A percentile compares a stretch with the other conserved stretches of the same genome.
Evolutionary conservation across 495 filamentous ascomycete genomes (phyloP).

Genomic region (Usnea hakonensis): DNA sequence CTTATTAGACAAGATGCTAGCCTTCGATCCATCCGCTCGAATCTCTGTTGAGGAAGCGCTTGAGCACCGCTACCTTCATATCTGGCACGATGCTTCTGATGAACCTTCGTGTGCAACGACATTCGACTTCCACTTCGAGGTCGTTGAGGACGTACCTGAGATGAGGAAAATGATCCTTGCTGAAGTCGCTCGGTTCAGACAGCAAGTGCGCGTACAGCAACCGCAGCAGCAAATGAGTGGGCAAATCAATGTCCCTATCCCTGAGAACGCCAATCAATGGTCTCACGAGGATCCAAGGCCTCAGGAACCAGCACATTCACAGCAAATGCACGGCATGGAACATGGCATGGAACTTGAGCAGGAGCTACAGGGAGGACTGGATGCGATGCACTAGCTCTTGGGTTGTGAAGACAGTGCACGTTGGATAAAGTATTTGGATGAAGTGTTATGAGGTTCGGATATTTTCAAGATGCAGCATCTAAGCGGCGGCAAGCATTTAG

Average conservation of each 20-base stretch:
- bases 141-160: conserved; percentile 81
- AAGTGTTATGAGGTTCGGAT: too few relatives aligned
- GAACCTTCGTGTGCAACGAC: conserved; percentile 87
- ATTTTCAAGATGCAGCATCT: background rate
- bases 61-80: conserved; percentile 90
- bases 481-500: background rate
- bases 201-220: conserved; percentile 61
- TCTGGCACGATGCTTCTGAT: conserved; percentile 97
- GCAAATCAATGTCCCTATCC: conserved; percentile 60
- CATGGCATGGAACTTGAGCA: conserved; percentile 59
- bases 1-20: conserved; percentile 90
- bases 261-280: conserved; percentile 62
- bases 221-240: conserved; percentile 39
- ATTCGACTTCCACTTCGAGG: conserved; percentile 97
- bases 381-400: conserved; percentile 39
- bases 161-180: conserved; percentile 98
- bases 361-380: conserved; percentile 75
- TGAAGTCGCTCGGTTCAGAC: conserved; percentile 78
- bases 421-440: too few relatives aligned
- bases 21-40: conserved; percentile 87
- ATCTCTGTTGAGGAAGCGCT: conserved; percentile 90
- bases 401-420: background rate
- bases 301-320: conserved; percentile 55
- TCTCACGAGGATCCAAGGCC: conserved; percentile 78
- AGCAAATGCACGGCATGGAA: conserved; percentile 40